Evolutionary conservation across 306 rosid species (phyloP).

Genomic region (Comarum palustre): DNA sequence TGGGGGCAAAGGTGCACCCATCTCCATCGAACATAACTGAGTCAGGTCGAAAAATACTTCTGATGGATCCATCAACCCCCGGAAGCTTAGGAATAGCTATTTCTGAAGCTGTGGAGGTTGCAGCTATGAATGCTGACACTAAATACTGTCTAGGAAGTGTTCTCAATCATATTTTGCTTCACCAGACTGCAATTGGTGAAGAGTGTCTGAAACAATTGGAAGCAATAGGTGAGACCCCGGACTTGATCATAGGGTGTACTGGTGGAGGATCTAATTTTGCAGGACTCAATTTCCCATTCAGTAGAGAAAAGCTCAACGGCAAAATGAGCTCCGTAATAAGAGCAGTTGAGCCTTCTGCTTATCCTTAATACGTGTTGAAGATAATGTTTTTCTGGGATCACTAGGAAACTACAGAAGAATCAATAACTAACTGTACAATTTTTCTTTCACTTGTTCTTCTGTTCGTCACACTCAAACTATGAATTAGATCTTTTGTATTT

Average conservation of each 20-base stretch:
- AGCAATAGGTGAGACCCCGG: constrained; percentile 85
- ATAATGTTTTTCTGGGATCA: no score
- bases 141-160: constrained; percentile 93
- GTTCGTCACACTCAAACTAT: no score
- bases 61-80: constrained; percentile 68
- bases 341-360: constrained; percentile 88
- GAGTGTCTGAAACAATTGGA: constrained; percentile 92
- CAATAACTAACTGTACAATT: no score
- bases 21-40: constrained; percentile 80
- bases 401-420: no score
- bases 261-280: constrained; percentile 98
- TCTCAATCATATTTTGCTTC: constrained; percentile 86
- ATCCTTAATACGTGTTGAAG: no score
- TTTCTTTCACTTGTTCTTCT: no score
- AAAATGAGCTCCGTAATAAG: constrained; percentile 77
- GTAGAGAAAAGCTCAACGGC: constrained; percentile 69
- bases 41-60: constrained; percentile 61
- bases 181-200: constrained; percentile 88
- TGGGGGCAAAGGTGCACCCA: constrained; percentile 95
- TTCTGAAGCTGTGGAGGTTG: constrained; percentile 90
- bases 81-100: constrained; percentile 96
- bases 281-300: constrained; percentile 86
- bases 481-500: no score
- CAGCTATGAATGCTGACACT: constrained; percentile 64
- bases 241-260: constrained; percentile 81